These are phyloP conservation scores for Tanacetum coccineum DNA, from an alignment of 129 eudicot species.

Conservation along the genomic window DNA sequence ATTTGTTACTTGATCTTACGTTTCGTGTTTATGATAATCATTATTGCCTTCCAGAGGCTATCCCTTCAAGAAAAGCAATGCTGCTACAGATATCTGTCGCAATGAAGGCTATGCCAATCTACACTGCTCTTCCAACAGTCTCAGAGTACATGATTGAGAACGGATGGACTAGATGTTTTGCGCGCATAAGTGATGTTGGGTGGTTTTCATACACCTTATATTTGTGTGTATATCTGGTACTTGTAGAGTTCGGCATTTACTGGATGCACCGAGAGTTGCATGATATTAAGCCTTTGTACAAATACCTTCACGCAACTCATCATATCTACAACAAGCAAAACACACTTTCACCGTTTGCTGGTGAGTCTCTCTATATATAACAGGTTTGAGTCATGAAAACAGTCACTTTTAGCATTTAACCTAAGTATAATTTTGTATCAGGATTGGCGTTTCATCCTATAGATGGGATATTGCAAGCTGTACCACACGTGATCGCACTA, in stretches of 20 bases:
- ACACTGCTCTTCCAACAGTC: constrained; percentile 57
- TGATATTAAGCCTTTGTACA: constrained; percentile 91
- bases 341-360: constrained; percentile 97
- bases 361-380: constrained; percentile 35
- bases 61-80: constrained; percentile 69
- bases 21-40: background rate
- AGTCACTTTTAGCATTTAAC: background rate
- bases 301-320: constrained; percentile 95
- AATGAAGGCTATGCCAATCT: constrained; percentile 98
- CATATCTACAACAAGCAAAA: constrained; percentile 98
- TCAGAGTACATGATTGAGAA: constrained; percentile 83
- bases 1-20: no score
- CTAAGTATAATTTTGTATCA: constrained; percentile 23
- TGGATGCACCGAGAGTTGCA: constrained; percentile 93
- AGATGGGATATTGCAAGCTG: constrained; percentile 86
- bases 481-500: constrained; percentile 79
- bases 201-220: constrained; percentile 43
- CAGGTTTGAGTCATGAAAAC: background rate
- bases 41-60: constrained; percentile 49
- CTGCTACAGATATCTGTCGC: constrained; percentile 80
- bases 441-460: constrained; percentile 94
- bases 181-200: constrained; percentile 68
- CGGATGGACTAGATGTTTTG: constrained; percentile 90
- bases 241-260: constrained; percentile 93
- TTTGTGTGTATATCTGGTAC: constrained; percentile 46